phyloP scores from a whole-genome alignment of 768 basidiomycete species.

The Strobilomyces dryophilus region DNA sequence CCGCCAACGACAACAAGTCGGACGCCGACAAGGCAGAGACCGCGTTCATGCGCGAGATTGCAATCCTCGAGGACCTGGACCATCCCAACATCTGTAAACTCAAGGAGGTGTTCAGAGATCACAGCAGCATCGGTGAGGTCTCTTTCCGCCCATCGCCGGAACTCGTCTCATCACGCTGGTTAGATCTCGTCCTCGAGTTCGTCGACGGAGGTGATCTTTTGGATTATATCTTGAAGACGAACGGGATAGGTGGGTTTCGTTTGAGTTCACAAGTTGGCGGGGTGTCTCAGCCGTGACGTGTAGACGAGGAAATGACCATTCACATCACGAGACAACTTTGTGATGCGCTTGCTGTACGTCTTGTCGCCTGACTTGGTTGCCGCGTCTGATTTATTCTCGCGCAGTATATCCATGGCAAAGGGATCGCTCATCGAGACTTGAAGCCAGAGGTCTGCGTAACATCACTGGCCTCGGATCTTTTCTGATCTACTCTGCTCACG shows the following conservation, averaged over 20 bases:
- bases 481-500: neutral
- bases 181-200: slow-evolving; percentile 80
- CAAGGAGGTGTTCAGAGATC: slow-evolving; percentile 71
- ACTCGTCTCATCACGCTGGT: slow-evolving; percentile 25
- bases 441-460: slow-evolving; percentile 68
- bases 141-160: neutral
- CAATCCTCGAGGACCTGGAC: slow-evolving; percentile 69
- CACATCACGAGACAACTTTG: slow-evolving; percentile 83
- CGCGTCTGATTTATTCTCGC: slow-evolving; percentile 2
- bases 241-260: slow-evolving; percentile 54
- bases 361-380: neutral
- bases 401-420: slow-evolving; percentile 65
- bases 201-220: slow-evolving; percentile 88
- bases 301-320: slow-evolving; percentile 54
- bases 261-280: neutral
- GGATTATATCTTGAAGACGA: slow-evolving; percentile 62
- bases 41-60: slow-evolving; percentile 66
- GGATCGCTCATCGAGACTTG: slow-evolving; percentile 89
- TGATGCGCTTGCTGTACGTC: slow-evolving; percentile 63
- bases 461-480: neutral
- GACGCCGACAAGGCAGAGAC: slow-evolving; percentile 29
- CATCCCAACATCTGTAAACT: slow-evolving; percentile 83
- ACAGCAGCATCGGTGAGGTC: slow-evolving; percentile 53
- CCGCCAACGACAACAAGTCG: slow-evolving; percentile 29
- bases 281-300: neutral